Evolutionary conservation across 768 basidiomycete genomes (phyloP), one percentile per base, ranked within the genome.

Genomic region (Auricularia heimuer): DNA sequence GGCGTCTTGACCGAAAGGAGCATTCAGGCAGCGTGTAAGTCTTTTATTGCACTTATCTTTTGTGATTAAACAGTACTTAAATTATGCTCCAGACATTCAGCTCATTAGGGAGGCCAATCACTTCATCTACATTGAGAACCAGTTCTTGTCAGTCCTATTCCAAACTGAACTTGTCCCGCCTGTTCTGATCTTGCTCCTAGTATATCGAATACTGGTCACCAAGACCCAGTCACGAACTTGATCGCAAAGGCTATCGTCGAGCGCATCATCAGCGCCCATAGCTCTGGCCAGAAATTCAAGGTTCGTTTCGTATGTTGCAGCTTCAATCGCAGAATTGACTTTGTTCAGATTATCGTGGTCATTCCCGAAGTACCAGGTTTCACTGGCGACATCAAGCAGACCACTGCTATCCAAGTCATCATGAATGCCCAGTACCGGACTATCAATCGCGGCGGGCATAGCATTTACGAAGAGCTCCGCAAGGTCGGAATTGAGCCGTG

Each of bases 291-390:
- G 65, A 90, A 90, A 71, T 98, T 98, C 81, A 87, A 88, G 80
- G 90, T 85, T 65, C 65, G 71, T 54, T 12, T 18, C 29, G 29
- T 29, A 29, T 29, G 3, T 29, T 29, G 29, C 29, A 29, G 29
- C 29, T 29, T 29, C 29, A 29, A 29, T 29, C 29, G 29, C 29
- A 29, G 29, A 29, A 29, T 29, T 29, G 29, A 29, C 29, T 29
- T 29, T 29, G 29, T 29, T 29, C 29, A 29, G 90, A 90, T 97
- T 63, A 79, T 96, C 62, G 83, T 98, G 14, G 77, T 88, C 21
- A 89, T 98, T 62, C 96, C 95, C 0, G 94, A 96, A 72, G 81
- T 97, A 1, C 95, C 95, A 14, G 94, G 88, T 1, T 97, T 98
- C 74, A 81, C 92, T 1, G 89, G 95, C 2, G 85, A 93, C 72